These are phyloP conservation scores for Fusarium sp. DNA, from an alignment of 2,329 filamentous ascomycete species.

Conservation along the genomic window DNA sequence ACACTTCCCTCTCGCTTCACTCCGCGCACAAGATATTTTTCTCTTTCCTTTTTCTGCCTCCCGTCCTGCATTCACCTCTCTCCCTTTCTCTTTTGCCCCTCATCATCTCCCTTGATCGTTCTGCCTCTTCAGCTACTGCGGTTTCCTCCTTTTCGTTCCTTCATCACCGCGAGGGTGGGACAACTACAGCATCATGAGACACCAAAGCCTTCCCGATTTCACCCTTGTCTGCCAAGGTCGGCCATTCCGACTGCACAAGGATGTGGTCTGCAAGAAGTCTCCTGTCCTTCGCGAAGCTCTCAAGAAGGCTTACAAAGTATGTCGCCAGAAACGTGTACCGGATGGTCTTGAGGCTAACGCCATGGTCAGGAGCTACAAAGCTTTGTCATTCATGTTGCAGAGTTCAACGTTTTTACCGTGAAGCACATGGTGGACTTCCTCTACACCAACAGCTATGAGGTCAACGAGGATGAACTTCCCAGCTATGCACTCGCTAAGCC, in stretches of 20 bases:
- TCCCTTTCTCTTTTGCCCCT: too few relatives aligned
- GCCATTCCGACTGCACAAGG: not conserved
- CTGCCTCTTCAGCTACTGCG: not conserved
- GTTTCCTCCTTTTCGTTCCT: not conserved
- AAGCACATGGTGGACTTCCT: too few relatives aligned
- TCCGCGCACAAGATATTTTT: not conserved
- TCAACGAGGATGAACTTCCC: too few relatives aligned
- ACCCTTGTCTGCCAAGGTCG: not conserved
- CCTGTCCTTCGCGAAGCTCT: not conserved
- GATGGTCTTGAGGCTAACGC: too few relatives aligned
- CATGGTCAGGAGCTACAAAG: too few relatives aligned
- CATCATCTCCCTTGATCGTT: too few relatives aligned
- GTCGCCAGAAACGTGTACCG: not conserved
- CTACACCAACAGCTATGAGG: too few relatives aligned
- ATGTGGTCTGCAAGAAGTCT: not conserved
- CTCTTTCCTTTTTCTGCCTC: not conserved
- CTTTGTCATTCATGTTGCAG: too few relatives aligned
- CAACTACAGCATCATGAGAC: not conserved
- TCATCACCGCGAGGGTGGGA: not conserved
- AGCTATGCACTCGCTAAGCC: too few relatives aligned
- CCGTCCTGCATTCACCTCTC: too few relatives aligned
- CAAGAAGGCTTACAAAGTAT: not conserved
- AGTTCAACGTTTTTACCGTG: too few relatives aligned
- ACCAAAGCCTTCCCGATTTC: not conserved
- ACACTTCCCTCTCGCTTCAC: not conserved